Conservation (phyloP, 768 basidiomycete species). For the Rhizopogon vulgaris region DNA sequence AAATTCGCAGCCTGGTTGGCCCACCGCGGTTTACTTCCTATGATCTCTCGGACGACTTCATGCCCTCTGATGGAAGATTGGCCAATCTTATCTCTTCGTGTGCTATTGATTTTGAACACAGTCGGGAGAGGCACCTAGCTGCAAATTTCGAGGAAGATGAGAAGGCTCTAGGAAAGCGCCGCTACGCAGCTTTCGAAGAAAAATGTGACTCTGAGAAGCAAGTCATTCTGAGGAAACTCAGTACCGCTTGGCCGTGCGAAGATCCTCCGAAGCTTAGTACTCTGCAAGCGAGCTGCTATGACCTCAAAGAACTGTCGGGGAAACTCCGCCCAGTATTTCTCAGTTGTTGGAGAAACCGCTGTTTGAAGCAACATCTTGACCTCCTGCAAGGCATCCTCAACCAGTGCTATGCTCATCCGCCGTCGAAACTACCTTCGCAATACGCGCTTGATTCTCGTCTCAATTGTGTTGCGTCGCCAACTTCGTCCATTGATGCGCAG, state of each 20-base stretch:
- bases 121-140: conserved; percentile 7
- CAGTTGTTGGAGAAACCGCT: conserved; percentile 12
- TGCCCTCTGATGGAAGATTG: conserved; percentile 1
- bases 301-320: conserved; percentile 1
- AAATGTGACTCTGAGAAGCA: conserved; percentile 6
- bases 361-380: conserved; percentile 10
- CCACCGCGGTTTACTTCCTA: conserved; percentile 15
- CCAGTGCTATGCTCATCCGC: background rate
- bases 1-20: conserved; percentile 1
- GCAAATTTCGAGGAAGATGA: background rate
- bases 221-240: background rate
- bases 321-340: conserved; percentile 3
- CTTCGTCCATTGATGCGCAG: background rate
- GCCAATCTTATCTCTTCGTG: background rate
- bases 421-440: background rate
- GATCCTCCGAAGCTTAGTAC: background rate
- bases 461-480: background rate
- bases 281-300: conserved; percentile 1
- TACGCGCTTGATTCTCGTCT: conserved; percentile 5
- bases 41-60: conserved; percentile 6
- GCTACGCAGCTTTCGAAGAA: background rate
- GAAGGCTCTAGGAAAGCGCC: conserved; percentile 2
- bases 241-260: conserved; percentile 15
- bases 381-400: conserved; percentile 9
- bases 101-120: conserved; percentile 4